phyloP scores from a whole-genome alignment of 495 filamentous ascomycete species.

The Neurospora sp. region DNA sequence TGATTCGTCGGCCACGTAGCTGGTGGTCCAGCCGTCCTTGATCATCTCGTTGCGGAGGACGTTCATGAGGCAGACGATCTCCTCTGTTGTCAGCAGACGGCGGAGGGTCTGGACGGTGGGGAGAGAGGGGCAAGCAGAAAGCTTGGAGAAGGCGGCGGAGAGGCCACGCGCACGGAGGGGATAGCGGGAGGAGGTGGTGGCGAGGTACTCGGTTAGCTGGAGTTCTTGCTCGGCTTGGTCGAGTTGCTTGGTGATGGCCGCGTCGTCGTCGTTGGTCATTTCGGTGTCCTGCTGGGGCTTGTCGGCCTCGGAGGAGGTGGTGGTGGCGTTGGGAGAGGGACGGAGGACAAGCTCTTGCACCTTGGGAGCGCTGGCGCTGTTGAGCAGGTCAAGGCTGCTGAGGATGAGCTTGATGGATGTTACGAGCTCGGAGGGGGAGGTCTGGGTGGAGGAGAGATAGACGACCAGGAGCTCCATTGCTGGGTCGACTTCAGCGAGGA shows the following conservation, averaged over 20 bases:
- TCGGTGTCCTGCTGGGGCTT: constrained; percentile 7
- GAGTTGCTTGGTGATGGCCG: constrained; percentile 35
- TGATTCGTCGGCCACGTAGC: constrained; percentile 43
- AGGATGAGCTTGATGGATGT: constrained; percentile 38
- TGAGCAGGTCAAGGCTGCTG: constrained; percentile 39
- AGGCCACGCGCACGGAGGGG: constrained; percentile 33
- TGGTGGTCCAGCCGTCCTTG: constrained; percentile 57
- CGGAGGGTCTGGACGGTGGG: constrained; percentile 54
- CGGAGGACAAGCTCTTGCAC: constrained; percentile 10
- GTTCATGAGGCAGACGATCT: constrained; percentile 63
- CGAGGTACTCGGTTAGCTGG: constrained; percentile 39
- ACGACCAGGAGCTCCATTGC: constrained; percentile 48
- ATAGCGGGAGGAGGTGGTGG: constrained; percentile 29
- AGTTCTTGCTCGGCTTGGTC: constrained; percentile 40
- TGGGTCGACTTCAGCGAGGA: constrained; percentile 50
- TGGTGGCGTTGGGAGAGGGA: not conserved
- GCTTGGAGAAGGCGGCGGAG: constrained; percentile 47
- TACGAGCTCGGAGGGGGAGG: constrained; percentile 37
- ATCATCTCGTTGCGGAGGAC: constrained; percentile 58
- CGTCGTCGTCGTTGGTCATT: constrained; percentile 20
- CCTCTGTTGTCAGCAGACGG: constrained; percentile 50
- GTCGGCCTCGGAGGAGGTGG: not conserved
- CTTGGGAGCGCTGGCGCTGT: constrained; percentile 21
- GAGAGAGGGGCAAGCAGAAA: constrained; percentile 50
- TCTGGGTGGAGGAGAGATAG: constrained; percentile 41